phyloP scores from a whole-genome alignment of 2,329 filamentous ascomycete species.

The Talaromyces marneffei region DNA sequence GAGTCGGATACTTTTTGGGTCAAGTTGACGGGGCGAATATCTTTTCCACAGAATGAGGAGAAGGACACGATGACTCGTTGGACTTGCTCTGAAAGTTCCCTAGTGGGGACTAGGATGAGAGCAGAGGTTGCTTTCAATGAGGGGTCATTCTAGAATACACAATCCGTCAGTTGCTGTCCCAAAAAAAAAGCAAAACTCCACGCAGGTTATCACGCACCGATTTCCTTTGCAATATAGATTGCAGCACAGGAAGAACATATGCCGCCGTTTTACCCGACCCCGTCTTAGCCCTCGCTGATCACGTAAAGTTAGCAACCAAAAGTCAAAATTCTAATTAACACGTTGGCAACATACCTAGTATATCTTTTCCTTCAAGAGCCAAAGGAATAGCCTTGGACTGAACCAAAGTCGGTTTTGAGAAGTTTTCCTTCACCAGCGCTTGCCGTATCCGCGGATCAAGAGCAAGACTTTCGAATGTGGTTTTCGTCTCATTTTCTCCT shows the following conservation, averaged over 20 bases:
- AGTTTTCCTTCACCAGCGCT: conserved; percentile 77
- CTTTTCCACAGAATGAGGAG: conserved; percentile 75
- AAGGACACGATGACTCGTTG: conserved; percentile 71
- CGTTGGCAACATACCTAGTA: conserved; percentile 52
- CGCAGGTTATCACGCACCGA: conserved; percentile 39
- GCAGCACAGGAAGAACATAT: conserved; percentile 83
- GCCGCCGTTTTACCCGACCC: conserved; percentile 97
- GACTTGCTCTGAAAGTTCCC: conserved; percentile 90
- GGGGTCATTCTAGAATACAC: conserved; percentile 27
- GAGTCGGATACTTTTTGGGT: conserved; percentile 85
- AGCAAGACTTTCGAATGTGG: conserved; percentile 67
- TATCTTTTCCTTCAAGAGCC: conserved; percentile 78
- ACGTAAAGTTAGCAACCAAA: conserved; percentile 17
- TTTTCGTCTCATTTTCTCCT: conserved; percentile 28
- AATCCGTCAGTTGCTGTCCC: background rate
- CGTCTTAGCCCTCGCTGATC: conserved; percentile 75
- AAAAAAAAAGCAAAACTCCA: too few relatives aligned
- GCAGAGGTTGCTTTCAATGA: conserved; percentile 54
- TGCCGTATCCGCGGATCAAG: conserved; percentile 82
- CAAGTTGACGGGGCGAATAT: conserved; percentile 75
- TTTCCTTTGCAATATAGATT: conserved; percentile 76
- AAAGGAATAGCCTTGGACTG: conserved; percentile 84
- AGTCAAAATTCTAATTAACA: too few relatives aligned
- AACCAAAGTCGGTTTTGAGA: conserved; percentile 78
- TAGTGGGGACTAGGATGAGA: conserved; percentile 89